Evolutionary conservation across 306 rosid genomes (phyloP).

Genomic region (Casuarina glauca): DNA sequence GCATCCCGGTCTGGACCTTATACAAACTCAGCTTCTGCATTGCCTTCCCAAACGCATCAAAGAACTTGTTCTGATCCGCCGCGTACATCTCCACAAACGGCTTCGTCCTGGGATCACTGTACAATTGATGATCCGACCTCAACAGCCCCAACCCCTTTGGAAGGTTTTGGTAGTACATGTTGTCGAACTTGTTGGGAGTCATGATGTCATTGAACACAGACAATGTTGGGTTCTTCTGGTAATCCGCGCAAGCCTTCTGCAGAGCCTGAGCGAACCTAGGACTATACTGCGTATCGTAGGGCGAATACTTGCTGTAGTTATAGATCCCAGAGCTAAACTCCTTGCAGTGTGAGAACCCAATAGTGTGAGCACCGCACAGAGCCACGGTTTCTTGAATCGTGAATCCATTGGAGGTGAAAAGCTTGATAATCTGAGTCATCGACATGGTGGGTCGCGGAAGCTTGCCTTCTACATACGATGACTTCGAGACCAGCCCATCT

Average conservation of each 20-base stretch:
- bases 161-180: slow-evolving; percentile 73
- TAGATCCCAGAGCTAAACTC: slow-evolving; percentile 49
- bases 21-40: slow-evolving; percentile 77
- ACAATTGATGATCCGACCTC: slow-evolving; percentile 72
- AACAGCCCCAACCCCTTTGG: slow-evolving; percentile 68
- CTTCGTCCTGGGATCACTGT: slow-evolving; percentile 47
- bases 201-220: slow-evolving; percentile 80
- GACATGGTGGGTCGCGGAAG: slow-evolving; percentile 66
- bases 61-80: slow-evolving; percentile 49
- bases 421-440: slow-evolving; percentile 39
- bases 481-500: slow-evolving; percentile 35
- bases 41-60: slow-evolving; percentile 55
- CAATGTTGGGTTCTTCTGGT: slow-evolving; percentile 55
- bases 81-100: slow-evolving; percentile 61
- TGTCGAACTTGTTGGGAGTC: slow-evolving; percentile 88
- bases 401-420: slow-evolving; percentile 62
- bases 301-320: slow-evolving; percentile 36
- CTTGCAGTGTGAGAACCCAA: slow-evolving; percentile 75
- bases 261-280: slow-evolving; percentile 60
- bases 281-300: slow-evolving; percentile 48
- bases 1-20: slow-evolving; percentile 57
- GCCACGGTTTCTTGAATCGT: slow-evolving; percentile 76
- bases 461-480: slow-evolving; percentile 39
- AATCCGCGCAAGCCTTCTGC: slow-evolving; percentile 57
- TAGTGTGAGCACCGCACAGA: slow-evolving; percentile 78